Base-by-base conservation (phyloP, 2,329 filamentous ascomycete genomes). In the Sclerotiophoma versabilis region DNA sequence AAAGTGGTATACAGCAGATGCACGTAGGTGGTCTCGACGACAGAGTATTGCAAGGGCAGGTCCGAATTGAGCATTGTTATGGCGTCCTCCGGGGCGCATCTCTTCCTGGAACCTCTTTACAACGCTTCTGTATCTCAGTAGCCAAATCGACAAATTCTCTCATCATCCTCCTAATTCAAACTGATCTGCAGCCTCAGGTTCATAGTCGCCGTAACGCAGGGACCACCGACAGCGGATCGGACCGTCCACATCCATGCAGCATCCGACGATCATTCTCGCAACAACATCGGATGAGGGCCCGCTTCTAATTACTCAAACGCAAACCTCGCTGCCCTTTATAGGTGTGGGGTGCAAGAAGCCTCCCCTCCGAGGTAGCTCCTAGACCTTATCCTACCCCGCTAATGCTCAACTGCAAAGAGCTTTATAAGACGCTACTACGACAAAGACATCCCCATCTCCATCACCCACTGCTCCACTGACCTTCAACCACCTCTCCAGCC, bases 171-270 rank as follows among this genome's bases (percentile, higher is more conserved):
- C 19, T 3, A 3, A 5, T 3, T 22, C 33, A 22, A 19, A 34
- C 25, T 30, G 25, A 8, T 12, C n/a, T 32, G 19, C 39, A 32
- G 37, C 27, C 41, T 25, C 41, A 15, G 27, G 17, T 3, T n/a
- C 27, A 38, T 12, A n/a, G 14, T 11, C 6, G 20, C 8, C 17
- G 29, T 9, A n/a, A 44, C 32, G 32, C 47, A 50, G 32, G 47
- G 25, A 43, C 38, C 33, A 32, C 34, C 5, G 29, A 41, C 37
- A 26, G 37, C 49, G 49, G 43, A 37, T 47, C 49, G 49, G 49
- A 47, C 49, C 49, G 49, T 47, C 17, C 5, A 23, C 22, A 8
- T 12, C n/a, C 5, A n/a, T 27, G 11, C 49, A 47, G 36, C 37
- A 53, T 43, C 49, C 37, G 49, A 47, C 36, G 30, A 25, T 37